These are phyloP conservation scores for Papiliotrema terrestris DNA, from an alignment of 1,284 basidiomycete species.

Conservation along the genomic window DNA sequence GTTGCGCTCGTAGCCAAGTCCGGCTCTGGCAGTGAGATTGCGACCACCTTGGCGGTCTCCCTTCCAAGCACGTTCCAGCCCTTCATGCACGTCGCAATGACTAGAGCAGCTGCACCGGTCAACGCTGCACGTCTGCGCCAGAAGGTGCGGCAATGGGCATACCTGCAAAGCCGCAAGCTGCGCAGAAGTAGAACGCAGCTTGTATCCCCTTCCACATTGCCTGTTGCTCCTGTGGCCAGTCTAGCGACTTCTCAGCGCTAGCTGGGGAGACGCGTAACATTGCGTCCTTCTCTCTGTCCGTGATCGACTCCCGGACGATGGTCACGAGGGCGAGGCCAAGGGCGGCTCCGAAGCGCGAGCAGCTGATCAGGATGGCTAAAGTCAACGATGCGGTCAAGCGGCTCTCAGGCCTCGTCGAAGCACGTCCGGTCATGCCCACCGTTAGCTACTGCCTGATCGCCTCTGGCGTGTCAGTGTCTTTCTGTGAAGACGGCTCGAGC, in stretches of 20 bases:
- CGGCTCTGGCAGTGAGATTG: too few relatives aligned
- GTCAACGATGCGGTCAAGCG: background rate
- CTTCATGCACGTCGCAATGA: background rate
- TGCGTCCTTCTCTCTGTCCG: background rate
- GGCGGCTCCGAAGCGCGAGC: slow-evolving; percentile 6
- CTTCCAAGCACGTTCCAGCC: slow-evolving; percentile 1
- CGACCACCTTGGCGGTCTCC: too few relatives aligned
- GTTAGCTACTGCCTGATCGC: slow-evolving; percentile 13
- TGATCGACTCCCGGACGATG: slow-evolving; percentile 5
- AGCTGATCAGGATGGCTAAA: slow-evolving; percentile 7
- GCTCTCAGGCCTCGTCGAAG: too few relatives aligned
- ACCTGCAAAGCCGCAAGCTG: slow-evolving; percentile 2
- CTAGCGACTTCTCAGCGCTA: too few relatives aligned
- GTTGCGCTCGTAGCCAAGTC: too few relatives aligned
- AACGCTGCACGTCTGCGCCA: too few relatives aligned
- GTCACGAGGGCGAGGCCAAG: slow-evolving; percentile 8
- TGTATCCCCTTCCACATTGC: slow-evolving; percentile 4
- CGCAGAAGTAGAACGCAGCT: slow-evolving; percentile 3
- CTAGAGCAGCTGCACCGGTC: background rate
- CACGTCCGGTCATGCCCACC: slow-evolving; percentile 4
- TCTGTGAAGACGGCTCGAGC: background rate
- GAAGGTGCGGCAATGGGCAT: background rate
- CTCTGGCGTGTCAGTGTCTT: background rate
- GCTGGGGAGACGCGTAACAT: too few relatives aligned
- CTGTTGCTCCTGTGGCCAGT: background rate